Conservation (phyloP, 1,139 yeast genomes). For the Debaryomycetaceae sp. region DNA sequence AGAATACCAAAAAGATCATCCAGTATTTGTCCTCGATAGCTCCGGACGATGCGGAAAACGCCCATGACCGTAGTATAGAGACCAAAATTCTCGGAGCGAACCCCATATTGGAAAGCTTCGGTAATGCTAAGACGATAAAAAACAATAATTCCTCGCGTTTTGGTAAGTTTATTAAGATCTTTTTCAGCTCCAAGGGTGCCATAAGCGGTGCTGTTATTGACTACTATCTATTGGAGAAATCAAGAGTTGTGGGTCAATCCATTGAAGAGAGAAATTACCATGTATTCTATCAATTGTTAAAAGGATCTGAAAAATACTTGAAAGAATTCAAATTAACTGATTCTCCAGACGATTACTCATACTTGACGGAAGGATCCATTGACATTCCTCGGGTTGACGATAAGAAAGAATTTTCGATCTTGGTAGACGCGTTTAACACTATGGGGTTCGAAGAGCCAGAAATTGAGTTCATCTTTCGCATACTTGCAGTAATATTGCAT, state of each 20-base stretch:
- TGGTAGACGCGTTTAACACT: slow-evolving; percentile 64
- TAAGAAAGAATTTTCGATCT: slow-evolving; percentile 55
- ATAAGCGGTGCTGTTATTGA: slow-evolving; percentile 90
- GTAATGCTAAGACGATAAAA: slow-evolving; percentile 93
- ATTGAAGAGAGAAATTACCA: slow-evolving; percentile 84
- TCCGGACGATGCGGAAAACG: slow-evolving; percentile 5
- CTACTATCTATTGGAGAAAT: slow-evolving; percentile 90
- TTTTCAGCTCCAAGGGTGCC: slow-evolving; percentile 60
- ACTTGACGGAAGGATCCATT: slow-evolving; percentile 48
- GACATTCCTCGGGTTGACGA: slow-evolving; percentile 75
- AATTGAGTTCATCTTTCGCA: slow-evolving; percentile 56
- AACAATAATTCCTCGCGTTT: slow-evolving; percentile 95
- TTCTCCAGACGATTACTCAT: slow-evolving; percentile 49
- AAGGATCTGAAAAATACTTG: slow-evolving; percentile 59
- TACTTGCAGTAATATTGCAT: slow-evolving; percentile 75
- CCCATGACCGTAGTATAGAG: slow-evolving; percentile 49
- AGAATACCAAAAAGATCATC: slow-evolving; percentile 92
- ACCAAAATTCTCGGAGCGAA: slow-evolving; percentile 87
- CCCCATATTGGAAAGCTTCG: slow-evolving; percentile 94
- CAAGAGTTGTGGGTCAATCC: slow-evolving; percentile 85
- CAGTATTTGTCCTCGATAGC: slow-evolving; percentile 87
- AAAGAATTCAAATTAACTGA: slow-evolving; percentile 45
- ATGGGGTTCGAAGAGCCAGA: slow-evolving; percentile 67
- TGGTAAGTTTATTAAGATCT: slow-evolving; percentile 92
- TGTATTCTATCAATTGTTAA: slow-evolving; percentile 80